Percentiles rank a stretch among this genome's conserved stretches.
Evolutionary conservation across 108 stramenopile genomes (phyloP).

Genomic region (Cyclotella baltica): DNA sequence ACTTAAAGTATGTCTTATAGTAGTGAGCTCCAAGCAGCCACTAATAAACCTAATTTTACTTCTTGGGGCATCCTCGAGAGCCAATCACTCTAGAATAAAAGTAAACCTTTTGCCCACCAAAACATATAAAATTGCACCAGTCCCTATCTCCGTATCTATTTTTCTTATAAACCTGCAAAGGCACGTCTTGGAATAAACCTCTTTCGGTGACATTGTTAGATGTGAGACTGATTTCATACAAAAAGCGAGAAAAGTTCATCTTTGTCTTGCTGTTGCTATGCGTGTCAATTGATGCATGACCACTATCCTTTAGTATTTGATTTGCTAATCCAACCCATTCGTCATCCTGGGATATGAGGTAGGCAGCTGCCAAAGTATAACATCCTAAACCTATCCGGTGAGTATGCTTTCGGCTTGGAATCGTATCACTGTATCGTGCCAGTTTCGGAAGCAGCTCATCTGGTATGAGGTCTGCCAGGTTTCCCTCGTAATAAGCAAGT

Average conservation of each 20-base stretch:
- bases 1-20: too few relatives aligned
- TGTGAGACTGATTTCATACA: slow-evolving; percentile 14
- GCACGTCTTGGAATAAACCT: slow-evolving; percentile 12
- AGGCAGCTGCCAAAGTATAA: slow-evolving; percentile 22
- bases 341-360: neutral
- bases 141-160: slow-evolving; percentile 7
- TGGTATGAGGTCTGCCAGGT: slow-evolving; percentile 4
- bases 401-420: slow-evolving; percentile 7
- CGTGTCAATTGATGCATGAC: neutral
- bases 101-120: slow-evolving; percentile 26
- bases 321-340: slow-evolving; percentile 9
- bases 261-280: neutral
- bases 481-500: slow-evolving; percentile 36
- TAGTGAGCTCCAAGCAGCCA: too few relatives aligned
- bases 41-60: neutral
- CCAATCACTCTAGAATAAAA: slow-evolving; percentile 24
- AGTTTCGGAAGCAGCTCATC: neutral
- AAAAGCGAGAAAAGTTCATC: slow-evolving; percentile 16
- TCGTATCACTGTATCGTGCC: slow-evolving; percentile 1
- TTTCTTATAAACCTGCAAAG: slow-evolving; percentile 6
- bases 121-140: slow-evolving; percentile 24
- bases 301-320: neutral
- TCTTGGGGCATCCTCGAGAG: slow-evolving; percentile 7
- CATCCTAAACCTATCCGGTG: slow-evolving; percentile 9
- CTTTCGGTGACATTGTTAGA: slow-evolving; percentile 1